A percentile compares a stretch with the other conserved stretches of the same genome.
Evolutionary conservation across 345 rosid species (phyloP).

Genomic region (Alliaria petiolata): DNA sequence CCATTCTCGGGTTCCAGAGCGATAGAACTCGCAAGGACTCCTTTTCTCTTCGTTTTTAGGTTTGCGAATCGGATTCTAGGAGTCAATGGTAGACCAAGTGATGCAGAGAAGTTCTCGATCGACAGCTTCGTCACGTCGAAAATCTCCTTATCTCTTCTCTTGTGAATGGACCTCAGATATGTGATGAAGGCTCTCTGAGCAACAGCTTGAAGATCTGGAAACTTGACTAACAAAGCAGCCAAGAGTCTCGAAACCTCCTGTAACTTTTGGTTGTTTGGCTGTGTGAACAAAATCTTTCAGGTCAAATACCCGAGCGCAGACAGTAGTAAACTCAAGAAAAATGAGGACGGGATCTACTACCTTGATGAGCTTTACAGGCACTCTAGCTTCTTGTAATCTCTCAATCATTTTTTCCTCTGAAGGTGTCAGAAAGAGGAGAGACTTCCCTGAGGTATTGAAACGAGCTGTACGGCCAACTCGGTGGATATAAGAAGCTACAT

Average conservation of each 20-base stretch:
- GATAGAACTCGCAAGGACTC: slow-evolving; percentile 29
- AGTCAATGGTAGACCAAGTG: slow-evolving; percentile 87
- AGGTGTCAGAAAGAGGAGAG: slow-evolving; percentile 77
- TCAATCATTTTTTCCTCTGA: slow-evolving; percentile 94
- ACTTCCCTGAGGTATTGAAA: slow-evolving; percentile 64
- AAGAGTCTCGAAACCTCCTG: slow-evolving; percentile 66
- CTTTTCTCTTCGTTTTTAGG: slow-evolving; percentile 43
- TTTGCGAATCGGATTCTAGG: slow-evolving; percentile 69
- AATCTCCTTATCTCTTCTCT: slow-evolving; percentile 82
- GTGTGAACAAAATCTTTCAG: slow-evolving; percentile 15
- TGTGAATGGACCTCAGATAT: slow-evolving; percentile 73
- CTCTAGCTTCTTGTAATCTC: slow-evolving; percentile 66
- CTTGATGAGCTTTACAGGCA: slow-evolving; percentile 73
- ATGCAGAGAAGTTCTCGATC: slow-evolving; percentile 75
- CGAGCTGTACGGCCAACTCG: slow-evolving; percentile 99
- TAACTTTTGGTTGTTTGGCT: slow-evolving; percentile 65
- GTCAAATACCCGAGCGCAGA: not conserved
- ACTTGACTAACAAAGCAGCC: slow-evolving; percentile 66
- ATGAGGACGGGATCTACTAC: slow-evolving; percentile 39
- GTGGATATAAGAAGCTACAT: slow-evolving; percentile 87
- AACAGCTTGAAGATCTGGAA: slow-evolving; percentile 60
- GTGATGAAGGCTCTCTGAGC: slow-evolving; percentile 85
- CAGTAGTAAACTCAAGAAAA: not conserved
- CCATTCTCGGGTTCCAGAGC: slow-evolving; percentile 33
- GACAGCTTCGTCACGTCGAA: slow-evolving; percentile 74